These are phyloP conservation scores for Pseudopyricularia cyperi DNA, from an alignment of 2,329 filamentous ascomycete genomes.

Conservation along the genomic window DNA sequence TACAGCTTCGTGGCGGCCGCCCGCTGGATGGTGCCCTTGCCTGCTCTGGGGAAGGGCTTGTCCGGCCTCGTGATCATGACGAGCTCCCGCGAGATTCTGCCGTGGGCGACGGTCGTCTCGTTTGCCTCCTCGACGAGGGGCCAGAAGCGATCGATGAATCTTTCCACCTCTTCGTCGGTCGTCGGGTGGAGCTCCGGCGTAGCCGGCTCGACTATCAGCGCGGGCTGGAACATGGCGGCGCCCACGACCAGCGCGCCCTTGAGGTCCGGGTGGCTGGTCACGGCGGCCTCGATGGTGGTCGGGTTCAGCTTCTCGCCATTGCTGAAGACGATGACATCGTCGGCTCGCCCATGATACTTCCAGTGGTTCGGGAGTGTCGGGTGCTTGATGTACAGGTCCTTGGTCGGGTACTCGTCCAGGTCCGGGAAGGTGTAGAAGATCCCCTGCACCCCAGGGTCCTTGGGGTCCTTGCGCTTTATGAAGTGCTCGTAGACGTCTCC, in stretches of 20 bases:
- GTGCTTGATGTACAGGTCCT: slow-evolving; percentile 28
- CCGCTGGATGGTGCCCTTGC: slow-evolving; percentile 34
- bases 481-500: slow-evolving; percentile 21
- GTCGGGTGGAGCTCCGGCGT: slow-evolving; percentile 10
- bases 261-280: slow-evolving; percentile 24
- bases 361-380: slow-evolving; percentile 23
- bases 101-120: slow-evolving; percentile 28
- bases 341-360: slow-evolving; percentile 19
- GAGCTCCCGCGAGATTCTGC: slow-evolving; percentile 26
- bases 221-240: slow-evolving; percentile 28
- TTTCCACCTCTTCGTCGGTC: slow-evolving; percentile 11
- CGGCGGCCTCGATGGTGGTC: slow-evolving; percentile 25
- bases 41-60: slow-evolving; percentile 28
- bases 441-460: slow-evolving; percentile 22
- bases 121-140: slow-evolving; percentile 27
- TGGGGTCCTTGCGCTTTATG: slow-evolving; percentile 20
- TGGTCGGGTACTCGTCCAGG: slow-evolving; percentile 25
- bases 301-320: slow-evolving; percentile 40
- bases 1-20: slow-evolving; percentile 24
- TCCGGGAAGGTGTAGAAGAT: slow-evolving; percentile 28
- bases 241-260: slow-evolving; percentile 32
- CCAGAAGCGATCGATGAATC: slow-evolving; percentile 29
- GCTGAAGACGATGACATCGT: slow-evolving; percentile 35
- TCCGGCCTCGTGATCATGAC: slow-evolving; percentile 22
- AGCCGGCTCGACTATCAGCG: slow-evolving; percentile 31